A percentile compares a stretch with the other conserved stretches of the same genome.
These are phyloP conservation scores for Collybia sp. DNA, from an alignment of 768 basidiomycete genomes.

Conservation along the genomic window DNA sequence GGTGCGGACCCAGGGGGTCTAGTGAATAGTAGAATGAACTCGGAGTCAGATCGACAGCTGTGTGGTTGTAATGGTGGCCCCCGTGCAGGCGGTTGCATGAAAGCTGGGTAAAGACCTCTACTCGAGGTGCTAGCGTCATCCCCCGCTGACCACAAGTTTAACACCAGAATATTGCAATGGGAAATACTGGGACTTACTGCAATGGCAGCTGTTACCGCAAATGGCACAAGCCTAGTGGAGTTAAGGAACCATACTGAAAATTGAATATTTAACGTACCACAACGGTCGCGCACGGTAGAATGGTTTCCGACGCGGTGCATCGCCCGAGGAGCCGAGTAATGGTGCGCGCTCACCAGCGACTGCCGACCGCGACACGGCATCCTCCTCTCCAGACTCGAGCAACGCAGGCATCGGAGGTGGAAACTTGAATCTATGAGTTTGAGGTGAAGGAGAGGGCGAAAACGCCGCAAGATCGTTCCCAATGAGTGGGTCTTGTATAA, in stretches of 20 bases:
- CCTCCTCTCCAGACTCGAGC: constrained; percentile 1
- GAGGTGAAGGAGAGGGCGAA: constrained; percentile 7
- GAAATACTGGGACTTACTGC: constrained; percentile 48
- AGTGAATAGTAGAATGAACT: constrained; percentile 20
- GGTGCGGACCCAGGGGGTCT: constrained; percentile 26
- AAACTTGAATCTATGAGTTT: not conserved
- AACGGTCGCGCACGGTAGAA: constrained; percentile 49
- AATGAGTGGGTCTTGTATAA: constrained; percentile 14
- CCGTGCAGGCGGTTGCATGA: constrained; percentile 57
- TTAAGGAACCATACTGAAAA: not conserved
- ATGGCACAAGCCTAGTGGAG: constrained; percentile 65
- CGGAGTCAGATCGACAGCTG: constrained; percentile 12
- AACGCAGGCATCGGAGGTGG: not conserved
- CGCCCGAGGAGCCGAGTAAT: constrained; percentile 10
- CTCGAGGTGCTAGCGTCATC: constrained; percentile 78
- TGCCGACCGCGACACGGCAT: no score
- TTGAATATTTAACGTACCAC: constrained; percentile 29
- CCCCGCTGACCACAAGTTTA: constrained; percentile 51
- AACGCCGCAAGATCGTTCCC: constrained; percentile 10
- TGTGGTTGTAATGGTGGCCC: constrained; percentile 38
- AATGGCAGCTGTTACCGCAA: constrained; percentile 61
- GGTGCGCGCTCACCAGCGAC: constrained; percentile 15
- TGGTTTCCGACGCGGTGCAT: constrained; percentile 31
- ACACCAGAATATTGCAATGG: constrained; percentile 6
- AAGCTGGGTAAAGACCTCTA: constrained; percentile 77